Base-by-base conservation (phyloP, 2,329 filamentous ascomycete species). In the Alternaria incomplexa region DNA sequence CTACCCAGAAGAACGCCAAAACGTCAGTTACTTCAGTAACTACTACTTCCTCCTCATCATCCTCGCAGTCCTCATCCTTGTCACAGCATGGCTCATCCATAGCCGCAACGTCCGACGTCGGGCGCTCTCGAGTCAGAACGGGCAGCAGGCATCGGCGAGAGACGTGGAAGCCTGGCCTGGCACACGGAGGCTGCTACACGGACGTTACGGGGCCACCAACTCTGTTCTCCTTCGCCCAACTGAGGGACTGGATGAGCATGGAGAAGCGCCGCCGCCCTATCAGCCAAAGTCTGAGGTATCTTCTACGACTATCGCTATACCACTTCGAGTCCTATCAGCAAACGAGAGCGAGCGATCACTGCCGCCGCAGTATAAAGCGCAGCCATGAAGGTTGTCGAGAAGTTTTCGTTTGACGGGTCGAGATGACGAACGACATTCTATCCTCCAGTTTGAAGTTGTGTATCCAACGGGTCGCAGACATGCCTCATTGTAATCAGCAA, bases 221-320 rank as follows among this genome's bases (percentile, higher is more conserved):
- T 56, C 66, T 15, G 54, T 64, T 13, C 53, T 71, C 20, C 28
- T 69, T 9, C 69, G 73, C 28, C 70, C 69, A 12, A 81, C 85
- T 48, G 89, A 91, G 66, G 89, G 89, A 0, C 76, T 90, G 59
- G 85, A 91, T 72, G 88, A 90, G 79, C 77, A 84, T 46, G 89
- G 89, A 26, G 88, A 90, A 74, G 87, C 88, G 10, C 89, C 89
- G 53, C 89, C 89, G 51, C 87, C 89, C 0, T 91, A 91, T 73
- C 81, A 70, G 69, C 80, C 60, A 0, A 80, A 79, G 63, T 66
- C 62, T 23, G 70, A 76, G 13, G 68, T 58, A 61, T 51, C 70
- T 47, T 62, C 64, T 9, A 23, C 45, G 25, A 12, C 22, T 44
- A 40, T 79, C 1, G 36, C 78, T 9, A 72, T 83, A 40, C 82